Conservation (phyloP, 2,329 filamentous ascomycete genomes). For the Purpureocillium lavendulum region DNA sequence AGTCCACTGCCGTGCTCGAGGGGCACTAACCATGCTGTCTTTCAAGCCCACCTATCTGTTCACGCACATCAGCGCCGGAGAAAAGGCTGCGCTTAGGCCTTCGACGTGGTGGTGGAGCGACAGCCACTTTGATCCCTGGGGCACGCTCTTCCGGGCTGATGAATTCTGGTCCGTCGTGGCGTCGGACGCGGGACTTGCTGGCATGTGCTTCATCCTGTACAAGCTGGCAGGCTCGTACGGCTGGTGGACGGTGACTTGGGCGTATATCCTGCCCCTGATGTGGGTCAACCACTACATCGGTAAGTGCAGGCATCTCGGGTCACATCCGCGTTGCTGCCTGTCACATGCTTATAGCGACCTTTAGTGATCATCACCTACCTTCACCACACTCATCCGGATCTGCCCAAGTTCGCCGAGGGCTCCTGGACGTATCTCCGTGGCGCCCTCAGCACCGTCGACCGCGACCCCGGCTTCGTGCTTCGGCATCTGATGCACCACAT, state of each 20-base stretch:
- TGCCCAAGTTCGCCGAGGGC: conserved; percentile 42
- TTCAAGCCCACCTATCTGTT: conserved; percentile 44
- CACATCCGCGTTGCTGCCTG: no score
- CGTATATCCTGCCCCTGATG: conserved; percentile 57
- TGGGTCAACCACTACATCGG: conserved; percentile 66
- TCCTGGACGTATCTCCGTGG: conserved; percentile 55
- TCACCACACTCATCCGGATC: conserved; percentile 39
- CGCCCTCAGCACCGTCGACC: conserved; percentile 52
- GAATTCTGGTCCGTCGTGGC: conserved; percentile 49
- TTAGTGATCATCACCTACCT: conserved; percentile 67
- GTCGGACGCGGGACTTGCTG: conserved; percentile 50
- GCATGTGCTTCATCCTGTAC: conserved; percentile 42
- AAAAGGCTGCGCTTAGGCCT: conserved; percentile 1
- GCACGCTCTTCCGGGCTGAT: conserved; percentile 49
- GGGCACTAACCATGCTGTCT: no score
- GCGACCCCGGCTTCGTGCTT: conserved; percentile 53
- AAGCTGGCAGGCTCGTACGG: conserved; percentile 42
- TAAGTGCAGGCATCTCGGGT: conserved; percentile 20
- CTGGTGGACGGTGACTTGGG: conserved; percentile 38
- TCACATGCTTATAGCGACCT: no score
- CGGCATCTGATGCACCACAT: conserved; percentile 57
- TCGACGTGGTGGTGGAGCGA: conserved; percentile 20
- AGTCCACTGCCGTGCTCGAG: no score
- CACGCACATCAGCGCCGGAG: conserved; percentile 39
- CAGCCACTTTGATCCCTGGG: conserved; percentile 54